A percentile compares a stretch with the other conserved stretches of the same genome.
Conservation (phyloP, 768 basidiomycete species). For the Leccinum subtestaceum region DNA sequence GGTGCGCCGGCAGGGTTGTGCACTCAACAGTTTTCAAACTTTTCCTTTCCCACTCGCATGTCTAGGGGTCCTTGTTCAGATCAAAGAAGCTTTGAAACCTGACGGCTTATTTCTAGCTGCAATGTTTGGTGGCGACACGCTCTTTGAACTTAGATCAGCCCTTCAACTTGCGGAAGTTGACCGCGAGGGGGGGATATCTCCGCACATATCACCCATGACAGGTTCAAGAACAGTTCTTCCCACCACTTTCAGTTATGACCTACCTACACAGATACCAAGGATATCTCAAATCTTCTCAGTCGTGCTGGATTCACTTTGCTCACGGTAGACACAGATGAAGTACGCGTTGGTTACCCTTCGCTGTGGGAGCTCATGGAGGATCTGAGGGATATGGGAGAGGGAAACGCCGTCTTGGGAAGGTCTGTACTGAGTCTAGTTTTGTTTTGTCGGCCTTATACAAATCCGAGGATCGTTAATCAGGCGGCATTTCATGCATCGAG, state of each 20-base stretch:
- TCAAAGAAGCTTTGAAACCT: constrained; percentile 76
- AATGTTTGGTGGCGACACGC: constrained; percentile 92
- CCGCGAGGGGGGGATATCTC: constrained; percentile 94
- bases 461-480: constrained; percentile 34
- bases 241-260: constrained; percentile 4
- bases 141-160: constrained; percentile 94
- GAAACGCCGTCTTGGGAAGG: constrained; percentile 86
- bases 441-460: neutral
- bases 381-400: constrained; percentile 94
- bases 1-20: constrained; percentile 46
- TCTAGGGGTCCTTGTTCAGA: constrained; percentile 80
- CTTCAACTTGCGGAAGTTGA: constrained; percentile 93
- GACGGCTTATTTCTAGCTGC: constrained; percentile 95
- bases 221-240: constrained; percentile 44
- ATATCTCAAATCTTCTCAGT: constrained; percentile 87
- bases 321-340: constrained; percentile 94
- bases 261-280: constrained; percentile 68
- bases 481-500: constrained; percentile 67
- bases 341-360: constrained; percentile 85
- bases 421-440: constrained; percentile 30
- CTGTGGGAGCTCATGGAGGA: constrained; percentile 97
- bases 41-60: constrained; percentile 1
- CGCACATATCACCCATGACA: constrained; percentile 96
- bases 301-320: constrained; percentile 92
- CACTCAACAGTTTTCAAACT: neutral